Conservation (phyloP, 306 rosid genomes). For the Dryas octopetala region DNA sequence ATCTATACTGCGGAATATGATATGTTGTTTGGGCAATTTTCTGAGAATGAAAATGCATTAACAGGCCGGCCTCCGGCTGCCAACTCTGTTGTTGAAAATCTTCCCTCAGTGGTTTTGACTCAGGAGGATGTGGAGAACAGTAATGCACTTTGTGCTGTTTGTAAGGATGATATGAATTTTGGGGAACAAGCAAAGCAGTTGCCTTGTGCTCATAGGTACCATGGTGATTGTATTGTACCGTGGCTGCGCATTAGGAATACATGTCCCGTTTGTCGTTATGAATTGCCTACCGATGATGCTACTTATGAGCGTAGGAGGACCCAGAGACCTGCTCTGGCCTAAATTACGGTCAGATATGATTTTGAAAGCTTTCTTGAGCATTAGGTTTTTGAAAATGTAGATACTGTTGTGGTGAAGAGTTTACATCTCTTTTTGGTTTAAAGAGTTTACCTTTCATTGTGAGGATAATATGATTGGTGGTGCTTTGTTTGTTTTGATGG, state of each 20-base stretch:
- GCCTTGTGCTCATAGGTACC: constrained; percentile 75
- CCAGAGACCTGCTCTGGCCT: constrained; percentile 31
- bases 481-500: constrained; percentile 28
- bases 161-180: constrained; percentile 59
- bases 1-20: constrained; percentile 61
- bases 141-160: constrained; percentile 62
- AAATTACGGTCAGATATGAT: constrained; percentile 23
- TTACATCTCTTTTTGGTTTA: neutral
- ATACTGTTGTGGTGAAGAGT: constrained; percentile 31
- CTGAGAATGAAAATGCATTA: constrained; percentile 42
- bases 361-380: constrained; percentile 28
- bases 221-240: constrained; percentile 73
- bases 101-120: constrained; percentile 46
- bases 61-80: constrained; percentile 69
- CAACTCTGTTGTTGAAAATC: constrained; percentile 40
- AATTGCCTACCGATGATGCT: constrained; percentile 70
- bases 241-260: constrained; percentile 85
- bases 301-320: constrained; percentile 65
- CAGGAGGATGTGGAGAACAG: constrained; percentile 47
- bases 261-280: constrained; percentile 86
- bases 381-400: constrained; percentile 43
- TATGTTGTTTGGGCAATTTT: constrained; percentile 72
- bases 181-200: constrained; percentile 58
- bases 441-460: neutral
- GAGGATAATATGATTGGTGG: constrained; percentile 26